Percentiles rank a stretch among this genome's conserved stretches.
Conservation (phyloP, 1,284 basidiomycete genomes). For the Ustilago cynodontis region DNA sequence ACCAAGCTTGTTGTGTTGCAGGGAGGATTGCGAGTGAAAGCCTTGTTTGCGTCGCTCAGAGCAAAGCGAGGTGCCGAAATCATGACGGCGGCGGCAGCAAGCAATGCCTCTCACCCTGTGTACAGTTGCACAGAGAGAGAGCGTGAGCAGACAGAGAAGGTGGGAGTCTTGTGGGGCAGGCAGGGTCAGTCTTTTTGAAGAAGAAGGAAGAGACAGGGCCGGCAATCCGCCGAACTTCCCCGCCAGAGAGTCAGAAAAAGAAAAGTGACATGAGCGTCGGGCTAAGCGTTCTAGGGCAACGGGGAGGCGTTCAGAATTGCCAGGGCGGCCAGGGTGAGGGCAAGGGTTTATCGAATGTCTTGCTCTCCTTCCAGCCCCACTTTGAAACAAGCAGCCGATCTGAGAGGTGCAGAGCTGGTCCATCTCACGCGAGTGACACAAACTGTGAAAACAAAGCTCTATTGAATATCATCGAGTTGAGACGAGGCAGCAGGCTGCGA, state of each 20-base stretch:
- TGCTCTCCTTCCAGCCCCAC: neutral
- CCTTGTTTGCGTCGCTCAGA: neutral
- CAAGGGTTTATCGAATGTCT: slow-evolving; percentile 16
- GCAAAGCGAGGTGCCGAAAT: slow-evolving; percentile 4
- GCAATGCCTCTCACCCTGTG: neutral
- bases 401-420: slow-evolving; percentile 4
- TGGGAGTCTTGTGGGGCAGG: neutral
- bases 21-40: slow-evolving; percentile 1
- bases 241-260: slow-evolving; percentile 1
- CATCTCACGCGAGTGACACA: slow-evolving; percentile 27
- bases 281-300: slow-evolving; percentile 31
- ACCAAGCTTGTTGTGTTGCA: neutral
- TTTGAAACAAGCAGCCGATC: slow-evolving; percentile 2
- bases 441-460: slow-evolving; percentile 1
- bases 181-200: neutral
- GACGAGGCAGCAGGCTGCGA: slow-evolving; percentile 3
- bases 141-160: neutral
- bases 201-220: slow-evolving; percentile 1
- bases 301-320: neutral
- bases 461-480: no score
- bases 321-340: neutral
- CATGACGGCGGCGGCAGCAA: neutral
- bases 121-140: neutral
- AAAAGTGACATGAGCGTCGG: slow-evolving; percentile 32
- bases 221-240: slow-evolving; percentile 23